Evolutionary conservation across 2,329 filamentous ascomycete genomes (phyloP).

Genomic region (Tolypocladium ophioglossoides): DNA sequence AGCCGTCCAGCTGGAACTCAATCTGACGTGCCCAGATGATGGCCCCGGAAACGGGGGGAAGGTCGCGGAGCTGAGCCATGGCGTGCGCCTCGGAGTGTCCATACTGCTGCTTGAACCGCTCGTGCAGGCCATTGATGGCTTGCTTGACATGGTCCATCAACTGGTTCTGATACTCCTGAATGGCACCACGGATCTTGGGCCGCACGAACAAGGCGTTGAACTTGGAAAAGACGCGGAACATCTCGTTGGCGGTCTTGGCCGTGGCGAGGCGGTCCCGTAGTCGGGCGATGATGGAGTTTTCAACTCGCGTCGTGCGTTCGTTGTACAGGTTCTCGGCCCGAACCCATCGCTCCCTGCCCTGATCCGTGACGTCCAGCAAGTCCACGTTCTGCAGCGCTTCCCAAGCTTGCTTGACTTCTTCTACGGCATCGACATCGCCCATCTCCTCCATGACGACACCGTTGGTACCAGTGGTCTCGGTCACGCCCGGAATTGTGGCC

Average conservation of each 20-base stretch:
- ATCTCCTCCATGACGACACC: conserved; percentile 82
- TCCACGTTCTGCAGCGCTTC: conserved; percentile 91
- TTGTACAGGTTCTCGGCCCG: conserved; percentile 95
- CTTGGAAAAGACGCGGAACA: conserved; percentile 99
- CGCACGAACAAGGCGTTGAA: conserved; percentile 98
- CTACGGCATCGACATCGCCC: conserved; percentile 91
- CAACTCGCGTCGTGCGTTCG: conserved; percentile 89
- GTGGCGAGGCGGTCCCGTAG: conserved; percentile 87
- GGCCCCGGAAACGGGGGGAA: conserved; percentile 90
- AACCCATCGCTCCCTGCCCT: conserved; percentile 86
- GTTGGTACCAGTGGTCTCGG: conserved; percentile 41
- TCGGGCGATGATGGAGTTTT: conserved; percentile 96
- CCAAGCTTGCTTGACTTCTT: conserved; percentile 92
- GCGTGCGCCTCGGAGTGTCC: conserved; percentile 95
- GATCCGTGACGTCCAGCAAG: conserved; percentile 79
- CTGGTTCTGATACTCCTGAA: conserved; percentile 95
- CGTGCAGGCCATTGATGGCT: conserved; percentile 85
- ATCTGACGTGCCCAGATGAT: conserved; percentile 98
- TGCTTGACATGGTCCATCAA: conserved; percentile 97
- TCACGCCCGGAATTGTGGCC: conserved; percentile 42
- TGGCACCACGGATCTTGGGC: conserved; percentile 97
- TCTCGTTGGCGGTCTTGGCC: conserved; percentile 95
- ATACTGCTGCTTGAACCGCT: conserved; percentile 98
- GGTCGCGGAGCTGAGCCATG: conserved; percentile 93
- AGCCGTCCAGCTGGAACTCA: conserved; percentile 85